Percentiles rank a stretch among this genome's conserved stretches.
phyloP scores from a whole-genome alignment of 331 rosid genomes.

The Malus hybrid region DNA sequence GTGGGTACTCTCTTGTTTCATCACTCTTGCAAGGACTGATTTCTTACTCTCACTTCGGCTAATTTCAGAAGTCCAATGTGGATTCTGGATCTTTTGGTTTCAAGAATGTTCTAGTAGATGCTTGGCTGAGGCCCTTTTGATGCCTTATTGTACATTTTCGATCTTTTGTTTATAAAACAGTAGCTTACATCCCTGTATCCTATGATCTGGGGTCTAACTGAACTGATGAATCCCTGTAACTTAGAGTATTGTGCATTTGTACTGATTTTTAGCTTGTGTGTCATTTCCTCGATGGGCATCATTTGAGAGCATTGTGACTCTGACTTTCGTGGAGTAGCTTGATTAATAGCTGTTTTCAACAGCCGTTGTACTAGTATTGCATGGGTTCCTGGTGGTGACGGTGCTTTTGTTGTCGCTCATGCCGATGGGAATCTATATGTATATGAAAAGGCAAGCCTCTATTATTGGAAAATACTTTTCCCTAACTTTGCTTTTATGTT shows the following conservation, averaged over 20 bases:
- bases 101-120: neutral
- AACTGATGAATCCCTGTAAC: neutral
- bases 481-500: conserved; percentile 1
- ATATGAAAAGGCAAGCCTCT: conserved; percentile 82
- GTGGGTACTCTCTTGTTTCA: neutral
- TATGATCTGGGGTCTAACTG: neutral
- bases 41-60: neutral
- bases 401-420: conserved; percentile 86
- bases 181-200: neutral
- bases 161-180: neutral
- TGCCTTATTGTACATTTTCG: neutral
- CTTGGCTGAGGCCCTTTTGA: neutral
- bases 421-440: conserved; percentile 86
- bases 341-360: conserved; percentile 33
- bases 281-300: neutral
- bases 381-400: conserved; percentile 95
- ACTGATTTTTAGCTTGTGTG: neutral
- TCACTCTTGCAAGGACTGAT: neutral
- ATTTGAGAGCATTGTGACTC: neutral
- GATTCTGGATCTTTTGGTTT: neutral
- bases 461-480: conserved; percentile 13
- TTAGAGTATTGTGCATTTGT: neutral
- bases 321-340: conserved; percentile 12
- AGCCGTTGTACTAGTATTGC: conserved; percentile 89
- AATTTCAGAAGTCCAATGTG: neutral